Evolutionary conservation across 345 rosid genomes (phyloP), one percentile per base, ranked within the genome.

Genomic region (Stellera chamaejasme): DNA sequence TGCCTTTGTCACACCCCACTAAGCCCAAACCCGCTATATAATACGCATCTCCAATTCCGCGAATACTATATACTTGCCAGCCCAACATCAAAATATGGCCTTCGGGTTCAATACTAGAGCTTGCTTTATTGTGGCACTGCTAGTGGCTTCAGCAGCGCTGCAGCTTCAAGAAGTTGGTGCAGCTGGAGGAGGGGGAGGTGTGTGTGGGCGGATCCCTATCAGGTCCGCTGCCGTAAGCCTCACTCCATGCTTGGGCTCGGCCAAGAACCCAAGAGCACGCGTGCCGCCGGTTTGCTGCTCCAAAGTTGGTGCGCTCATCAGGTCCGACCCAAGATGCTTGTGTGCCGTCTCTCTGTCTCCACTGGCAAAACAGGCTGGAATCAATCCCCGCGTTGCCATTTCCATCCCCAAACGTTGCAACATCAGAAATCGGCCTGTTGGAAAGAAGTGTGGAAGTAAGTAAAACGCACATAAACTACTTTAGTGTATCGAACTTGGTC

Each of bases 361-460:
- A 27, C 45, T 81, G 74, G 87, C 97, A 11, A 87, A 80, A 76
- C 75, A 73, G 15, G 89, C 91, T 0, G 89, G 96, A 50, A 83
- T 90, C 65, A 84, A 69, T 43, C 94, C 88, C 10, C 89, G 73
- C n/a, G 62, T 77, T 56, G 97, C 94, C 11, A 76, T 90, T 62
- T 61, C 79, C 15, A 72, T 90, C 48, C 97, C 97, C 0, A 87
- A 87, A 66, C 76, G 94, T 16, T 90, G 97, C 84, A 81, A 77
- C 74, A 85, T 90, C 44, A 72, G 64, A 66, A 84, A 83, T 64
- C 76, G 97, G 56, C 77, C 75, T 0, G 74, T 60, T 25, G 96
- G 96, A 50, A 90, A 85, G 61, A 75, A 87, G 67, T 90, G 96
- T 67, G 96, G 96, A 69, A 79, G 97, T 87, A 80, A 68, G 82